phyloP scores from a whole-genome alignment of 768 basidiomycete genomes.

The Suillus americanus region DNA sequence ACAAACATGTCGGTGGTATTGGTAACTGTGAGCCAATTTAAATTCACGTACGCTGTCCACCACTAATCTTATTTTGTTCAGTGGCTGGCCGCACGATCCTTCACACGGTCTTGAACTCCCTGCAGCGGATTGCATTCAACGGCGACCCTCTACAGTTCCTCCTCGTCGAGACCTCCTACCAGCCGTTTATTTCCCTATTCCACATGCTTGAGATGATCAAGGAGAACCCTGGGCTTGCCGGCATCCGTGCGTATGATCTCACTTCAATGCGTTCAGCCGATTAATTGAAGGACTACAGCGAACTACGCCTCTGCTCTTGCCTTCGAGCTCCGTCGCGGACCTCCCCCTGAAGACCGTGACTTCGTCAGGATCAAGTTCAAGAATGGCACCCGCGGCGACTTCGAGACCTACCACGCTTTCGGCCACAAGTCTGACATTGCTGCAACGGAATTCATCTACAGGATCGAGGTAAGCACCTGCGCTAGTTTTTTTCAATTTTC shows the following conservation, averaged over 20 bases:
- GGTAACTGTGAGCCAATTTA: conserved; percentile 66
- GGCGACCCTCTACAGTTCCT: conserved; percentile 78
- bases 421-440: conserved; percentile 75
- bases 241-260: conserved; percentile 56
- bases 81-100: conserved; percentile 84
- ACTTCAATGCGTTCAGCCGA: not conserved
- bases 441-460: conserved; percentile 83
- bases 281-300: conserved; percentile 41
- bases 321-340: conserved; percentile 76
- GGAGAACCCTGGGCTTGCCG: conserved; percentile 56
- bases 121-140: conserved; percentile 78
- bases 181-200: conserved; percentile 89
- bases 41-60: not conserved
- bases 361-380: conserved; percentile 84
- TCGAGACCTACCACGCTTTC: conserved; percentile 71
- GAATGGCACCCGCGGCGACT: conserved; percentile 69
- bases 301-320: conserved; percentile 72
- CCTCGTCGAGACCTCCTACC: conserved; percentile 80
- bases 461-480: conserved; percentile 57
- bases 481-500: not conserved
- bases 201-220: conserved; percentile 65
- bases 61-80: conserved; percentile 27
- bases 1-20: conserved; percentile 57
- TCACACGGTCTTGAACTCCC: conserved; percentile 65
- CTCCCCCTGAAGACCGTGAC: conserved; percentile 73